Base-by-base conservation (phyloP, 441 rosid species). In the Aquilaria agallochum region DNA sequence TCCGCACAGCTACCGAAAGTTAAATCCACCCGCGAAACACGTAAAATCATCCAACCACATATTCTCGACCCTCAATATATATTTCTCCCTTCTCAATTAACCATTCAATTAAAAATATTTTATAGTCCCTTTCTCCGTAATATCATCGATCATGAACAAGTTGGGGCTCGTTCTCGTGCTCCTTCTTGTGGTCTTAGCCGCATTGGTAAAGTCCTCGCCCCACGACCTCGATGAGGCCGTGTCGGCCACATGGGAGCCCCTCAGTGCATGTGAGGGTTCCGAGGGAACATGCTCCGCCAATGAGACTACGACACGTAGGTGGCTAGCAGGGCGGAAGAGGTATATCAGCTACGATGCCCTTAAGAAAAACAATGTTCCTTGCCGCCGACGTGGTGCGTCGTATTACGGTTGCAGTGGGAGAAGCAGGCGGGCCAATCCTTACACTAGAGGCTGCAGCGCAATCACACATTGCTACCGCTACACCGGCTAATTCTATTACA, bases 271-370 rank as follows among this genome's bases (percentile, higher is more conserved):
- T 8, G 7, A 36, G 5, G 42, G 42, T 9, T 4, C 5, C 8
- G 27, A 20, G 27, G 42, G 42, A 5, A 36, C 42, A 9, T 36
- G 42, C 42, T 36, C 42, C 1, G 42, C 42, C 6, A 8, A 36
- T 5, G 42, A 36, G 3, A 5, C 27, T 20, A 20, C 27, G 1
- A 20, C 27, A 20, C 74, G 60, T 11, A 72, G 66, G 54, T 54
- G 12, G 47, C 50, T 73, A 31, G 62, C 50, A 46, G 65, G 14
- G 0, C 55, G 14, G 0, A 6, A 46, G 9, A 76, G 62, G 67
- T 60, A 67, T 63, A 53, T 76, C 14, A 79, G 83, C 67, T 73
- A 73, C 8, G 46, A 5, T 14, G 74, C 83, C 11, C 59, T 76
- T 42, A 64, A 55, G 42, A 50, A 33, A 59, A 33, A 70, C 61